A percentile compares a stretch with the other conserved stretches of the same genome.
Evolutionary conservation across 371 early-diverging fungal genomes (phyloP).

Genomic region (Cokeromyces recurvatus): DNA sequence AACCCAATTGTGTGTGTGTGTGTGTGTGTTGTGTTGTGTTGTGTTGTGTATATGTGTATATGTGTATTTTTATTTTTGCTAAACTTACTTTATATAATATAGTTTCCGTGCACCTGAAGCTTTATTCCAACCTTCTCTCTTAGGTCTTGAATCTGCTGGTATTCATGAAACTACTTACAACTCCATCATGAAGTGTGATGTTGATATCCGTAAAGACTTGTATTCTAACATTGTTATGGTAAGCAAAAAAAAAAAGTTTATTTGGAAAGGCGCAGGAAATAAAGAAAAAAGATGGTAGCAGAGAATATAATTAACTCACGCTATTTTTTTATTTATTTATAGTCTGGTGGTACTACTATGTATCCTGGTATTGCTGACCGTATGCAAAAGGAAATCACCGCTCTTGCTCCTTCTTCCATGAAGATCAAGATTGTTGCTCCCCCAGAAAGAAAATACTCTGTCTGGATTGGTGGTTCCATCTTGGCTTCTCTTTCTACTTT

Average conservation of each 20-base stretch:
- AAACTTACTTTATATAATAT: constrained; percentile 13
- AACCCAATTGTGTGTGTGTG: too few species aligned
- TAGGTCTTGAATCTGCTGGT: constrained; percentile 90
- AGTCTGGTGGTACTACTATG: constrained; percentile 84
- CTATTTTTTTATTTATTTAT: background rate
- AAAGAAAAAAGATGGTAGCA: too few species aligned
- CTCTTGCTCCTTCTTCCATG: constrained; percentile 97
- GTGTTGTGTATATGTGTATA: too few species aligned
- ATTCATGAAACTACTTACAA: constrained; percentile 95
- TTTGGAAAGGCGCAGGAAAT: too few species aligned
- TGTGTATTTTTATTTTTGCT: background rate
- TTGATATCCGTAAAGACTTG: constrained; percentile 97
- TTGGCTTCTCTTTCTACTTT: constrained; percentile 98
- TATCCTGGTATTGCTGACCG: constrained; percentile 98
- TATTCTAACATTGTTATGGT: constrained; percentile 94
- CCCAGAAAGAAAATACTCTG: constrained; percentile 99
- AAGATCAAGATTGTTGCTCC: constrained; percentile 99
- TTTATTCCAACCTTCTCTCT: constrained; percentile 97
- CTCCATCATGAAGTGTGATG: constrained; percentile 98
- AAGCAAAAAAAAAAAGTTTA: constrained; percentile 5
- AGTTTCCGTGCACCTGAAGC: constrained; percentile 98
- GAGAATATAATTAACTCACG: too few species aligned
- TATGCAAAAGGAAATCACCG: constrained; percentile 98
- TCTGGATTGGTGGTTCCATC: constrained; percentile 99
- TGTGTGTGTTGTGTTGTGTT: too few species aligned